Evolutionary conservation across 1,284 basidiomycete genomes (phyloP), one percentile per base, ranked within the genome.

Genomic region (Malassezia japonica): DNA sequence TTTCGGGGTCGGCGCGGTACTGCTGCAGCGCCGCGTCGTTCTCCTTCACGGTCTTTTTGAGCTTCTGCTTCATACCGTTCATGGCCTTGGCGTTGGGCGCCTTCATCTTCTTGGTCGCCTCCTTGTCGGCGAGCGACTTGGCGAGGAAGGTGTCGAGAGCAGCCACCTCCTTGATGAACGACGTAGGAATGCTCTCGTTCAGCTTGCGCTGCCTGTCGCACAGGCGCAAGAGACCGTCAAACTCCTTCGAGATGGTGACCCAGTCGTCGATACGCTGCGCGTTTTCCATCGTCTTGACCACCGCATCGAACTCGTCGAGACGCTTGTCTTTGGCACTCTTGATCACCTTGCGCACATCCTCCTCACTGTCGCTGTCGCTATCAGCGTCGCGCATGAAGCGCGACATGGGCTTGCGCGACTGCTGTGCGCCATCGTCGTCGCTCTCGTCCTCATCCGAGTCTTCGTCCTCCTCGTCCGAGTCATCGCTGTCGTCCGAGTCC

Each of bases 71-170:
- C 83, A 95, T 88, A 23, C 85, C 85, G 61, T 90, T 96, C 65
- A 96, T 79, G 1, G 90, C 90, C 72, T 88, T 90, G 41, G 89
- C 86, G 71, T 92, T 92, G 59, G 81, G 85, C 1, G 89, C 87
- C 65, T 92, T 92, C 85, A 94, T 89, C 78, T 96, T 98, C 78
- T 95, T 95, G 76, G 57, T 61, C 81, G 92, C 92, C 75, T 90
- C 59, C 48, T 70, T 89, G 70, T 85, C 85, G 21, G 84, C 79
- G 38, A 87, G 75, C 3, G 88, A 83, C 32, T 76, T 77, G 62
- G 81, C 85, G 64, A 95, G 77, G 36, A 84, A 83, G 36, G 78
- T 75, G 64, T 98, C 91, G 42, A 98, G 81, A 59, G 78, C 81
- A 50, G 80, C 74, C 42, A 98, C 78, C 25, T 83, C 82, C 65